Percentiles rank a stretch among this genome's conserved stretches.
These are phyloP conservation scores for Cyberlindnera xylosilytica DNA, from an alignment of 805 yeast species.

Conservation along the genomic window DNA sequence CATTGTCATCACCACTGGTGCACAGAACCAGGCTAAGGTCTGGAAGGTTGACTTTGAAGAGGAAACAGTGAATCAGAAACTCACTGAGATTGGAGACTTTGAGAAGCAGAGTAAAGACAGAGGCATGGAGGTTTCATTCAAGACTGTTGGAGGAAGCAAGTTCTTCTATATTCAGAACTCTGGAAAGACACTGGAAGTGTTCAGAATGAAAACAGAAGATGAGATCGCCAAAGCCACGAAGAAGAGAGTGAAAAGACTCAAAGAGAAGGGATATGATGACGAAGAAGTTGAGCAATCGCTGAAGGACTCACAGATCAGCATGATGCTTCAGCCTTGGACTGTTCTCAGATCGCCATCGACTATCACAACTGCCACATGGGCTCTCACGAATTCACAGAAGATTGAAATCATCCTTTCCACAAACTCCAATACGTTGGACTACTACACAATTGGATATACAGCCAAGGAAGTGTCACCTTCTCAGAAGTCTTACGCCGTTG, in stretches of 20 bases:
- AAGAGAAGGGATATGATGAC: constrained; percentile 61
- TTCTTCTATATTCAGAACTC: constrained; percentile 72
- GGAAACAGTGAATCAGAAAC: constrained; percentile 41
- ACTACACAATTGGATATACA: constrained; percentile 59
- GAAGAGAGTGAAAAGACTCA: constrained; percentile 73
- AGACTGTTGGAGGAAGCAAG: constrained; percentile 32
- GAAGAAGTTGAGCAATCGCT: constrained; percentile 56
- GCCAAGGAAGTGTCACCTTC: constrained; percentile 48
- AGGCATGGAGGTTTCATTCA: constrained; percentile 58
- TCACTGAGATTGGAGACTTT: constrained; percentile 60
- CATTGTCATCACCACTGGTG: constrained; percentile 66
- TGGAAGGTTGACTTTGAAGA: constrained; percentile 67
- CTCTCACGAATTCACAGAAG: constrained; percentile 40
- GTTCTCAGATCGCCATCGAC: constrained; percentile 62
- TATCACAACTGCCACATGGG: constrained; percentile 68
- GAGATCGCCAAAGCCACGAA: constrained; percentile 77
- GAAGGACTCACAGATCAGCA: constrained; percentile 46
- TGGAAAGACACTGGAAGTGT: constrained; percentile 78
- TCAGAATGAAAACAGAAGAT: constrained; percentile 68
- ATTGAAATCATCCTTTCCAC: constrained; percentile 64
- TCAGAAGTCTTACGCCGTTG: constrained; percentile 55
- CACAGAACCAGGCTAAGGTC: constrained; percentile 76
- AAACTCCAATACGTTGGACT: constrained; percentile 72
- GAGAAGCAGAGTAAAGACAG: constrained; percentile 77
- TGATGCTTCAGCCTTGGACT: constrained; percentile 67